phyloP scores from a whole-genome alignment of 352 stramenopile genomes.

The Globisporangium apiculatum region DNA sequence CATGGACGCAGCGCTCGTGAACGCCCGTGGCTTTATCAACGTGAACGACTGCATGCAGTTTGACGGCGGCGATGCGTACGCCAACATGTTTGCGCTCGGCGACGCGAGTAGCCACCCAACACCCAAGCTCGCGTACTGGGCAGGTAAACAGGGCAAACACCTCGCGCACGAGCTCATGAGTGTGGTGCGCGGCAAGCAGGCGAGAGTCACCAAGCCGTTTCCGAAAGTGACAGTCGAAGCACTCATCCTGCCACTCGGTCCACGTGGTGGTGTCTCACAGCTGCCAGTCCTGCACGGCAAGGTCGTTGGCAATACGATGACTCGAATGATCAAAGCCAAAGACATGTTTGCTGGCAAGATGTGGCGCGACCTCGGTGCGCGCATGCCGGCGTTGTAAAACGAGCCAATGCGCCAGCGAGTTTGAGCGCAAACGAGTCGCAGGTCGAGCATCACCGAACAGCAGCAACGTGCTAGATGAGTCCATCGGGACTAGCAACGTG shows the following conservation, averaged over 20 bases:
- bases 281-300: slow-evolving; percentile 30
- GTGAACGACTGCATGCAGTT: too few relatives aligned
- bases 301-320: slow-evolving; percentile 30
- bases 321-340: slow-evolving; percentile 30
- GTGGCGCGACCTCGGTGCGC: slow-evolving; percentile 8
- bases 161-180: slow-evolving; percentile 26
- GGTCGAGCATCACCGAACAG: too few relatives aligned
- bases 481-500: too few relatives aligned
- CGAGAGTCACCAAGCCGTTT: slow-evolving; percentile 21
- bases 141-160: slow-evolving; percentile 33
- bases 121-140: slow-evolving; percentile 38
- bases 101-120: too few relatives aligned
- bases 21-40: too few relatives aligned
- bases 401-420: not conserved
- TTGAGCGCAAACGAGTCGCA: not conserved
- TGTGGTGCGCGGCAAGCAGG: slow-evolving; percentile 18
- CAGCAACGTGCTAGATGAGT: too few relatives aligned
- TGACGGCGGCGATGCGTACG: too few relatives aligned
- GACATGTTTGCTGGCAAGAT: slow-evolving; percentile 25
- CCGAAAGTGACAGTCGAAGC: slow-evolving; percentile 19
- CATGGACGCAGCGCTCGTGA: too few relatives aligned
- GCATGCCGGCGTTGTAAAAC: not conserved
- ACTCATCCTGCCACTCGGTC: slow-evolving; percentile 30
- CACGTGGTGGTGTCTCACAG: slow-evolving; percentile 28
- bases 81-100: too few relatives aligned